These are phyloP conservation scores for Crithidia thermophila DNA, from an alignment of 208 protist genomes.

Conservation along the genomic window DNA sequence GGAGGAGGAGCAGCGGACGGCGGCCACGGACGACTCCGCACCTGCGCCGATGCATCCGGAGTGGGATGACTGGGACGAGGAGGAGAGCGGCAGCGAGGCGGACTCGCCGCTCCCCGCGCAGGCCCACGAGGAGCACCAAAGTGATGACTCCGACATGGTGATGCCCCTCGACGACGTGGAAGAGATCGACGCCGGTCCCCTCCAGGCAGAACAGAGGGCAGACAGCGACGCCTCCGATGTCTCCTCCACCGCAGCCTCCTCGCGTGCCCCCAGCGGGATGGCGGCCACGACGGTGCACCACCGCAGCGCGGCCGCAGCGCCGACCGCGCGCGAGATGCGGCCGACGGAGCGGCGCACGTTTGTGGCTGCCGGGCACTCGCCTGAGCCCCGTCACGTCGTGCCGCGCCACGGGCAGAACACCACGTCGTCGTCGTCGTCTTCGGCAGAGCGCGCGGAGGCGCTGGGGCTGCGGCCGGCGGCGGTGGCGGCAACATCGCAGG, in stretches of 20 bases:
- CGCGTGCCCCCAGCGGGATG: neutral
- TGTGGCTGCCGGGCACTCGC: constrained; percentile 23
- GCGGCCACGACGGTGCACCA: constrained; percentile 14
- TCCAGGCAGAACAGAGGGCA: neutral
- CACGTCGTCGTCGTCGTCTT: constrained; percentile 53
- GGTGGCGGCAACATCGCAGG: neutral
- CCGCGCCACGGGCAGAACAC: constrained; percentile 50
- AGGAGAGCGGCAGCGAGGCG: constrained; percentile 17
- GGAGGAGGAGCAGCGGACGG: neutral
- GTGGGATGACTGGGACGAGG: constrained; percentile 39
- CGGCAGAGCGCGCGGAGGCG: constrained; percentile 24
- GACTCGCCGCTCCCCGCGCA: constrained; percentile 5
- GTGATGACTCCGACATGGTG: constrained; percentile 18
- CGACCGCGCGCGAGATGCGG: constrained; percentile 14
- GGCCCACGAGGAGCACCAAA: constrained; percentile 4
- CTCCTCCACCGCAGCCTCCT: no score
- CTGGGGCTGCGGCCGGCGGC: constrained; percentile 13
- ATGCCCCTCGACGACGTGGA: constrained; percentile 18
- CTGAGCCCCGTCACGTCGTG: constrained; percentile 34
- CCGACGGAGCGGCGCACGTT: constrained; percentile 45
- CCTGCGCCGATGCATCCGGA: constrained; percentile 10
- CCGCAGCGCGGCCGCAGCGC: neutral
- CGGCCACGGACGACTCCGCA: neutral
- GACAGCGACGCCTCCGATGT: neutral
- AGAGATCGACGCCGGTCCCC: neutral